Conservation (phyloP, 352 stramenopile genomes). For the Phytophthora crassamura region DNA sequence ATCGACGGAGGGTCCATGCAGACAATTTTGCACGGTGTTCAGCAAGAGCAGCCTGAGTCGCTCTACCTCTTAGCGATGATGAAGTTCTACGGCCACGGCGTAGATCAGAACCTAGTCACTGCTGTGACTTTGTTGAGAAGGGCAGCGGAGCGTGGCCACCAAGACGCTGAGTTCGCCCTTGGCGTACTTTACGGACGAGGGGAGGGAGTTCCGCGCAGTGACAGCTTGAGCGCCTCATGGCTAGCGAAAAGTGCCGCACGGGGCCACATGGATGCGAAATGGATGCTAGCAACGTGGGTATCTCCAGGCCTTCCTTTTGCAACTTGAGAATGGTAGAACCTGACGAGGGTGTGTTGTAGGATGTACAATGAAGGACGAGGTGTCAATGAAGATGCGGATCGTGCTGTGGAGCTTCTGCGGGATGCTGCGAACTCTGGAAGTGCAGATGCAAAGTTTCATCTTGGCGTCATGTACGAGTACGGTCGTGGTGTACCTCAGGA, state of each 20-base stretch:
- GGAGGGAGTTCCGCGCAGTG: slow-evolving; percentile 36
- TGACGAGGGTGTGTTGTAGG: slow-evolving; percentile 19
- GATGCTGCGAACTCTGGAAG: slow-evolving; percentile 33
- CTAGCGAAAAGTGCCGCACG: slow-evolving; percentile 44
- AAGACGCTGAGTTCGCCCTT: slow-evolving; percentile 56
- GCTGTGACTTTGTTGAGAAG: slow-evolving; percentile 39
- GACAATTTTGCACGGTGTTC: slow-evolving; percentile 43
- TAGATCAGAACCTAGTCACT: slow-evolving; percentile 33
- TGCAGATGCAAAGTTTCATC: slow-evolving; percentile 42
- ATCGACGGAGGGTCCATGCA: slow-evolving; percentile 42
- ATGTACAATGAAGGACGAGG: slow-evolving; percentile 54
- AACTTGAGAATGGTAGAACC: not conserved
- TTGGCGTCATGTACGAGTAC: slow-evolving; percentile 65
- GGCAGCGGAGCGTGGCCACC: slow-evolving; percentile 38
- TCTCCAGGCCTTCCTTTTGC: not conserved
- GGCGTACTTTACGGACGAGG: slow-evolving; percentile 48
- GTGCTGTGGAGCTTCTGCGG: slow-evolving; percentile 41
- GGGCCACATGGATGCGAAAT: slow-evolving; percentile 54
- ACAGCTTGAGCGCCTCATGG: slow-evolving; percentile 45
- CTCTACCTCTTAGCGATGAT: slow-evolving; percentile 62
- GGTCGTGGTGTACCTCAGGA: slow-evolving; percentile 45
- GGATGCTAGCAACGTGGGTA: slow-evolving; percentile 59
- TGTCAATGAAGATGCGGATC: slow-evolving; percentile 35
- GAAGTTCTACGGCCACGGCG: slow-evolving; percentile 59
- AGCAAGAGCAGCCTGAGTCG: slow-evolving; percentile 46